Evolutionary conservation across 495 filamentous ascomycete species (phyloP).

Genomic region (Haplographium delicatum): DNA sequence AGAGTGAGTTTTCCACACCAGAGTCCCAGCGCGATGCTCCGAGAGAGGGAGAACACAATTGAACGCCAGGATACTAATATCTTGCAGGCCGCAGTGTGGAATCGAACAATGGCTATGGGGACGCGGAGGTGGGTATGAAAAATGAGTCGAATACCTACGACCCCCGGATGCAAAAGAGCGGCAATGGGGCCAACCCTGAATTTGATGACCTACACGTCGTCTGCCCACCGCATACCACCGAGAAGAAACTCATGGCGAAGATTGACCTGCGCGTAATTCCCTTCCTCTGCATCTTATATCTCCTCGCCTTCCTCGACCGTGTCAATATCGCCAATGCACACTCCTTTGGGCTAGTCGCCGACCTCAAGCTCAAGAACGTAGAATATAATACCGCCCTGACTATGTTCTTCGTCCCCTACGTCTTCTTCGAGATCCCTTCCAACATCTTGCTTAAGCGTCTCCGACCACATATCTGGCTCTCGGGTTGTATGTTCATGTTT

Average conservation of each 20-base stretch:
- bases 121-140: slow-evolving; percentile 16
- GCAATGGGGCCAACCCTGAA: slow-evolving; percentile 7
- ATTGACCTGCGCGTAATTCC: slow-evolving; percentile 81
- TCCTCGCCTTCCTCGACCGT: slow-evolving; percentile 83
- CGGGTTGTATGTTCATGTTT: slow-evolving; percentile 76
- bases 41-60: too few species aligned
- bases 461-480: slow-evolving; percentile 76
- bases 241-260: slow-evolving; percentile 64
- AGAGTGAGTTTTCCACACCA: not conserved
- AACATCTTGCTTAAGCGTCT: slow-evolving; percentile 82
- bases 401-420: slow-evolving; percentile 85
- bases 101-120: too few species aligned
- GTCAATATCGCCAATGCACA: slow-evolving; percentile 50
- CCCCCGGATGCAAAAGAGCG: slow-evolving; percentile 19
- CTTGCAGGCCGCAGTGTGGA: too few species aligned
- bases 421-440: slow-evolving; percentile 81
- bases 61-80: too few species aligned
- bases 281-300: slow-evolving; percentile 74
- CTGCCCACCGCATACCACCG: slow-evolving; percentile 60
- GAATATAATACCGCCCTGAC: slow-evolving; percentile 29
- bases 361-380: slow-evolving; percentile 21
- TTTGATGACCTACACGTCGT: slow-evolving; percentile 38
- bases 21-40: too few species aligned
- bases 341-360: slow-evolving; percentile 42
- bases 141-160: slow-evolving; percentile 26